Base-by-base conservation (phyloP, 805 yeast species). In the Debaryomyces maramus region DNA sequence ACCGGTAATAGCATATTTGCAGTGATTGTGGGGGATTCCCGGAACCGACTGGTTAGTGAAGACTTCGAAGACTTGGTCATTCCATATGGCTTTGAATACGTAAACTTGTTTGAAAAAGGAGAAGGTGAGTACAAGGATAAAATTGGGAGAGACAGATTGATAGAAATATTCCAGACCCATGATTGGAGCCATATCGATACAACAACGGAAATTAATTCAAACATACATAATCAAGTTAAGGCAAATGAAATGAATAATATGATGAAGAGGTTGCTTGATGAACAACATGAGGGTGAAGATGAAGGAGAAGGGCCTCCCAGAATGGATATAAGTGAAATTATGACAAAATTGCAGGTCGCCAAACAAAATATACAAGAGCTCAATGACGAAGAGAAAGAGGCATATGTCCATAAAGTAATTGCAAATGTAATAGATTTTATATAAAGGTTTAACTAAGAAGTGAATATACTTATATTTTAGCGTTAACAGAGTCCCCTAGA, bases 111-210 rank as follows among this genome's bases (percentile, higher is more conserved):
- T 15, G 57, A 58, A 4, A 32, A 48, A 2, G 72, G 73, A 0
- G 36, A 26, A 11, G 74, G 73, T 46, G 77, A 75, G 47, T 75
- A 41, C 44, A 52, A 52, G 15, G 83, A 77, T 33, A 60, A 51
- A 17, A 11, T 59, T 2, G 83, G 83, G 0, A 48, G 54, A 10
- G 66, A 61, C 27, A 51, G 83, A 41, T 40, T 77, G 3, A 46
- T 47, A 27, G 82, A 78, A 41, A 51, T 77, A 3, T 47, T 79
- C 4, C 76, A 78, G 35, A 61, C 75, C 1, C 71, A 75, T 42
- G 72, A 67, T 19, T 79, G 84, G 83, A 48, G 49, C 14, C 53
- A 52, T 24, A 40, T 55, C 32, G 56, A 56, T 3, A 4, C 38
- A 9, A 38, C 42, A 1, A 18, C 40, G 8, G 32, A 33, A 16